Conservation (phyloP, 148 eudicot species). For the Arbutus unedo region DNA sequence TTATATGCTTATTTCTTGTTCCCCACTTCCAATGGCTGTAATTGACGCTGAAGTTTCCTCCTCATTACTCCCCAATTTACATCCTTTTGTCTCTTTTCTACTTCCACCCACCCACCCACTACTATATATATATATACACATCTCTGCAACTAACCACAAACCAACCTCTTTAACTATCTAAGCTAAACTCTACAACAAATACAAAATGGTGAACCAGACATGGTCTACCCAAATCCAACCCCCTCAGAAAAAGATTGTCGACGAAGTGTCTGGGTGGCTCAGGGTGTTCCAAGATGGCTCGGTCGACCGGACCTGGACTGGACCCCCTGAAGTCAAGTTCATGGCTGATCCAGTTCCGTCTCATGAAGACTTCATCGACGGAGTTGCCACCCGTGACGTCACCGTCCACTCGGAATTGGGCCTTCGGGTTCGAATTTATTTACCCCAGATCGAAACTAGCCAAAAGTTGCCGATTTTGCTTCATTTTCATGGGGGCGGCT, state of each 20-base stretch:
- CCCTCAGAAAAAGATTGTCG: conserved; percentile 31
- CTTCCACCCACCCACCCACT: not conserved
- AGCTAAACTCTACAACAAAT: not conserved
- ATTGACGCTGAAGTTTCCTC: not conserved
- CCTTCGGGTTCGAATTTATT: conserved; percentile 50
- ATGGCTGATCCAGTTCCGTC: conserved; percentile 54
- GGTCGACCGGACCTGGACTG: conserved; percentile 74
- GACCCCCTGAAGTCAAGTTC: conserved; percentile 69
- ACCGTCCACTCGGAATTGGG: conserved; percentile 14
- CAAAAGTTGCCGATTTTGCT: conserved; percentile 60
- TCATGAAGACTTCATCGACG: conserved; percentile 51
- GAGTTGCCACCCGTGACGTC: conserved; percentile 59
- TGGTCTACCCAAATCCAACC: not conserved
- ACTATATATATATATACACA: not conserved
- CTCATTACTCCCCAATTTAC: not conserved
- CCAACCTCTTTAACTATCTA: not conserved
- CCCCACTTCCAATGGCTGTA: not conserved
- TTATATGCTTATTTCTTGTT: too few species aligned
- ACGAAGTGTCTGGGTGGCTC: conserved; percentile 86
- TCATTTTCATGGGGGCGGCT: conserved; percentile 84
- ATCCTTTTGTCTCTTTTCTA: not conserved
- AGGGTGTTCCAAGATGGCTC: conserved; percentile 65
- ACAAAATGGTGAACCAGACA: not conserved
- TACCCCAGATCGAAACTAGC: conserved; percentile 34
- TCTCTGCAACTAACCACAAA: not conserved